These are phyloP conservation scores for Paramyrothecium roridum DNA, from an alignment of 2,329 filamentous ascomycete species.

Conservation along the genomic window DNA sequence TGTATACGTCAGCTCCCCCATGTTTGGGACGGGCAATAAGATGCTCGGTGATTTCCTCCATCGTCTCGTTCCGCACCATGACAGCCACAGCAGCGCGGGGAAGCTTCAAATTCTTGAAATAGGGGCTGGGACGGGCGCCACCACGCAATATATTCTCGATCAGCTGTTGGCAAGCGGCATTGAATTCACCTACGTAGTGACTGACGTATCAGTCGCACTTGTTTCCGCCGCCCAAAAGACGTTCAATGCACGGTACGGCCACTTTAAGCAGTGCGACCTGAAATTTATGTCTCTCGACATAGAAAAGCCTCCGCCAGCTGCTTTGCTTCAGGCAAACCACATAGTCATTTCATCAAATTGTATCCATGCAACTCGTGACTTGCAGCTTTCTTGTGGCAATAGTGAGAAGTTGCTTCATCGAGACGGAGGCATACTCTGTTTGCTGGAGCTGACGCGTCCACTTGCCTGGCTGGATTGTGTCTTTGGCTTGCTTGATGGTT, in stretches of 20 bases:
- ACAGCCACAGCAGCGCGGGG: no score
- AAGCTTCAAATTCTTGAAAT: conserved; percentile 24
- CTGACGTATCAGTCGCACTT: conserved; percentile 27
- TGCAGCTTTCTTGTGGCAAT: conserved; percentile 11
- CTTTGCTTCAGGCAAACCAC: no score
- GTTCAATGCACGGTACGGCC: conserved; percentile 9
- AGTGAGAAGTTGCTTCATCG: conserved; percentile 16
- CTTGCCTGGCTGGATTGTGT: conserved; percentile 24
- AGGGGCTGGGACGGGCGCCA: conserved; percentile 25
- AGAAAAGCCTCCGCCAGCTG: no score
- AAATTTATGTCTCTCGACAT: conserved; percentile 9
- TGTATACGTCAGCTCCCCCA: no score
- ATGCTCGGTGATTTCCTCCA: no score
- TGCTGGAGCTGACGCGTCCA: conserved; percentile 12
- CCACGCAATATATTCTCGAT: conserved; percentile 24
- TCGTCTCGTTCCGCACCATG: no score
- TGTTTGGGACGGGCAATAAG: no score
- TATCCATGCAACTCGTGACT: conserved; percentile 31
- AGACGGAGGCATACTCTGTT: conserved; percentile 9
- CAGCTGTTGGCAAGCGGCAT: conserved; percentile 19
- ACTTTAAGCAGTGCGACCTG: conserved; percentile 11
- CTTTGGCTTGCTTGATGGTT: conserved; percentile 30
- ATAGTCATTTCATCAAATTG: conserved; percentile 26
- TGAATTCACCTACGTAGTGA: conserved; percentile 34
- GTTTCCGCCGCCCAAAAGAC: conserved; percentile 7